Percentiles rank a stretch among this genome's conserved stretches.
Conservation (phyloP, 2,329 filamentous ascomycete genomes). For the Cladobotryum mycophilum region DNA sequence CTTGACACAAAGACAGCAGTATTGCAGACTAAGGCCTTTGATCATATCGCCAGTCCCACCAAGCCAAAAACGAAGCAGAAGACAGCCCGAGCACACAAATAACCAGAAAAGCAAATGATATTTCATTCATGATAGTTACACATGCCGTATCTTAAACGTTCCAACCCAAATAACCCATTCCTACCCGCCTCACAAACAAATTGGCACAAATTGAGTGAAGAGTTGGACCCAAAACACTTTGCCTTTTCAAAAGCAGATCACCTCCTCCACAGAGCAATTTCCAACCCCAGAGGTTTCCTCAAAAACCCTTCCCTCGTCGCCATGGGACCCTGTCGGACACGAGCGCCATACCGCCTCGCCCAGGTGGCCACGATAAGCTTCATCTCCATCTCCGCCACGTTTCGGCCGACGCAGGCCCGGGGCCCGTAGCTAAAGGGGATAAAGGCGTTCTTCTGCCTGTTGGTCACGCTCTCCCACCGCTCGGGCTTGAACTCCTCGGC, state of each 20-base stretch:
- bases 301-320: conserved; percentile 76
- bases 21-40: no score
- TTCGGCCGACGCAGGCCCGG: conserved; percentile 66
- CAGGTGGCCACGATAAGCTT: conserved; percentile 69
- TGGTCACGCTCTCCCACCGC: conserved; percentile 59
- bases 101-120: no score
- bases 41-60: no score
- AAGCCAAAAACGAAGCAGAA: no score
- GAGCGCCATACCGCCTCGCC: conserved; percentile 45
- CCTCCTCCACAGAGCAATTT: conserved; percentile 29
- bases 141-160: no score
- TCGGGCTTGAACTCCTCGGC: conserved; percentile 68
- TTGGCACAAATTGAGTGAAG: no score
- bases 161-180: no score
- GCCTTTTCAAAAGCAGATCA: conserved; percentile 1
- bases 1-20: no score
- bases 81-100: no score
- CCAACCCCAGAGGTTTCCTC: conserved; percentile 66
- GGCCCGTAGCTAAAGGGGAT: conserved; percentile 70
- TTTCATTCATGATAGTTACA: no score
- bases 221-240: no score
- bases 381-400: conserved; percentile 86
- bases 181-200: no score
- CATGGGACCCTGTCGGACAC: conserved; percentile 53
- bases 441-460: conserved; percentile 65